A percentile compares a stretch with the other conserved stretches of the same genome.
Conservation (phyloP, 2,329 filamentous ascomycete genomes). For the Alternaria longipes region DNA sequence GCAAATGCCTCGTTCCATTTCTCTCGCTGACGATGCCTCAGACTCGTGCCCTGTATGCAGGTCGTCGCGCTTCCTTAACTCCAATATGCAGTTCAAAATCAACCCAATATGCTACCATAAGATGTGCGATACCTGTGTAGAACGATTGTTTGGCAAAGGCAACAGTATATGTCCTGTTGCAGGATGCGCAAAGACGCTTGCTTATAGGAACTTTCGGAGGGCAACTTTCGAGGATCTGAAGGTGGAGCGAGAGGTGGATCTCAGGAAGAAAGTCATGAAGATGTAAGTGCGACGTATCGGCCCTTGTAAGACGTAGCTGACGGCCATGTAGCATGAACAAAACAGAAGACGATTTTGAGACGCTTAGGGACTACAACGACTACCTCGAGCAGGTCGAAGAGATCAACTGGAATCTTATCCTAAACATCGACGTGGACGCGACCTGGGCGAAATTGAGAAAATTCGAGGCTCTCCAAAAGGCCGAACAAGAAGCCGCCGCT, state of each 20-base stretch:
- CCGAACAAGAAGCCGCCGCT: conserved; percentile 53
- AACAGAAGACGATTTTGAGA: conserved; percentile 89
- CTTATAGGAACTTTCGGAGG: conserved; percentile 82
- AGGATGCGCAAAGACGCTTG: conserved; percentile 84
- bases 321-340: conserved; percentile 76
- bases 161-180: conserved; percentile 93
- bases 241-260: conserved; percentile 93
- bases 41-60: conserved; percentile 98
- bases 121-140: conserved; percentile 96
- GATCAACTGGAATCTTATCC: conserved; percentile 87
- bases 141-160: conserved; percentile 90
- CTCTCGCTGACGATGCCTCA: conserved; percentile 44
- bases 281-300: conserved; percentile 51
- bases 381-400: conserved; percentile 94
- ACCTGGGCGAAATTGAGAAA: conserved; percentile 67
- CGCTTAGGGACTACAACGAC: conserved; percentile 84
- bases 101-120: conserved; percentile 99
- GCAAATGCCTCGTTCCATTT: conserved; percentile 21
- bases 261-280: conserved; percentile 77
- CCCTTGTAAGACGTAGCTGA: conserved; percentile 10
- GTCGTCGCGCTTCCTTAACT: conserved; percentile 93
- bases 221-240: conserved; percentile 90
- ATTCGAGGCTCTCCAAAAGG: conserved; percentile 78
- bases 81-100: conserved; percentile 92
- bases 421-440: conserved; percentile 72